phyloP scores from a whole-genome alignment of 768 basidiomycete species.

The Hemileccinum rubropunctum region DNA sequence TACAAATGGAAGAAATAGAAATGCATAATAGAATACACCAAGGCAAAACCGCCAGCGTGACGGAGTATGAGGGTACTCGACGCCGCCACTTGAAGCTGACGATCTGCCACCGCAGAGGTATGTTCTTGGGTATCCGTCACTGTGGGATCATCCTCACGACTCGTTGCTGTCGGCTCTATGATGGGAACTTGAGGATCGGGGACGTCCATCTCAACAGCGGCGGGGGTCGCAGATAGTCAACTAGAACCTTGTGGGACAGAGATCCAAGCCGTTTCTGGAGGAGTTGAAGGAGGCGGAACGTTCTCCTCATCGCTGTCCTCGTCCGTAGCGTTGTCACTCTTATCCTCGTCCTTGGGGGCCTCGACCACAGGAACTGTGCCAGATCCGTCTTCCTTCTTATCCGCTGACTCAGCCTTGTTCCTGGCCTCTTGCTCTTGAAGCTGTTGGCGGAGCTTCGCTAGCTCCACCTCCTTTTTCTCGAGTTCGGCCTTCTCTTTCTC shows the following conservation, averaged over 20 bases:
- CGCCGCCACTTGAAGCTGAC: conserved; percentile 26
- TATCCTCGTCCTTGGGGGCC: conserved; percentile 27
- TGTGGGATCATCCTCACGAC: conserved; percentile 20
- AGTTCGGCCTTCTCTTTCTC: conserved; percentile 59
- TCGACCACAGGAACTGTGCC: conserved; percentile 4
- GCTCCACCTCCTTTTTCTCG: conserved; percentile 63
- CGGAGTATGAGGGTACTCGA: conserved; percentile 28
- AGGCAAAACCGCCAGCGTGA: conserved; percentile 34
- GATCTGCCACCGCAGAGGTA: conserved; percentile 16
- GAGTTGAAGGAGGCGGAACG: conserved; percentile 31
- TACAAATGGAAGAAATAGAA: conserved; percentile 45
- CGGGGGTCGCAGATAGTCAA: conserved; percentile 28
- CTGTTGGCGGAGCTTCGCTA: conserved; percentile 50
- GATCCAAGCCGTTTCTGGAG: conserved; percentile 31
- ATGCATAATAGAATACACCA: conserved; percentile 42
- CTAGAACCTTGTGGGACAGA: conserved; percentile 25
- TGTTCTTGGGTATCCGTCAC: conserved; percentile 23
- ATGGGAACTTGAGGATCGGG: conserved; percentile 14
- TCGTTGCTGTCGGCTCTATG: conserved; percentile 27
- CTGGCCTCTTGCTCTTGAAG: conserved; percentile 54
- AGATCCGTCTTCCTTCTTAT: conserved; percentile 42
- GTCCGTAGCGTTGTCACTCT: conserved; percentile 33
- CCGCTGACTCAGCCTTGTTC: conserved; percentile 41
- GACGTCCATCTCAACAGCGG: conserved; percentile 16
- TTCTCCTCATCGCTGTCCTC: conserved; percentile 45